Evolutionary conservation across 306 rosid genomes (phyloP), one percentile per base, ranked within the genome.

Genomic region (Quercus agrifolia): DNA sequence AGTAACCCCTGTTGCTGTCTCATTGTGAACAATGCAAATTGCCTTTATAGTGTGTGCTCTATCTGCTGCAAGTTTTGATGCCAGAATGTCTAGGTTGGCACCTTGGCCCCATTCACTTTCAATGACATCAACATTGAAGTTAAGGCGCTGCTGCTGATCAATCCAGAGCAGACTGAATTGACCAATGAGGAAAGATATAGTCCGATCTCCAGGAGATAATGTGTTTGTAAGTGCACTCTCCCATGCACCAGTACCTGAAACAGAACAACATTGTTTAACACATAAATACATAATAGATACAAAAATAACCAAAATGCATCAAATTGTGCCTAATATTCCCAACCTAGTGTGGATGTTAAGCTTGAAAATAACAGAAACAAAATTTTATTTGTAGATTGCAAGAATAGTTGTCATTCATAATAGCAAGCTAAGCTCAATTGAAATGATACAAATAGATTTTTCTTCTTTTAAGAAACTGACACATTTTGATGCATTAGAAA

Each of bases 101-200:
- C 99, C 99, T 74, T 77, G 87, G 61, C 99, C 99, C 99, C 99
- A 96, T 0, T 96, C 99, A 79, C 99, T 96, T 81, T 96, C 99
- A 0, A 96, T 84, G 25, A 96, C 99, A 73, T 96, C 99, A 15
- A 96, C 99, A 0, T 96, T 89, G 86, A 91, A 96, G 10, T 93
- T 93, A 25, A 96, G 94, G 74, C 99, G 99, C 73, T 96, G 94
- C 79, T 96, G 99, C 90, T 96, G 99, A 86, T 96, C 99, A 46
- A 96, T 93, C 99, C 99, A 96, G 30, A 96, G 98, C 89, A 96
- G 86, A 85, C 99, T 96, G 93, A 96, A 96, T 73, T 96, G 99
- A 23, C 99, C 99, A 18, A 96, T 96, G 84, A 90, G 88, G 85
- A 96, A 96, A 3, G 98, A 91, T 14, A 96, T 92, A 30, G 73